A percentile compares a stretch with the other conserved stretches of the same genome.
These are phyloP conservation scores for Calonectria henricotiae DNA, from an alignment of 2,329 filamentous ascomycete species.

Conservation along the genomic window DNA sequence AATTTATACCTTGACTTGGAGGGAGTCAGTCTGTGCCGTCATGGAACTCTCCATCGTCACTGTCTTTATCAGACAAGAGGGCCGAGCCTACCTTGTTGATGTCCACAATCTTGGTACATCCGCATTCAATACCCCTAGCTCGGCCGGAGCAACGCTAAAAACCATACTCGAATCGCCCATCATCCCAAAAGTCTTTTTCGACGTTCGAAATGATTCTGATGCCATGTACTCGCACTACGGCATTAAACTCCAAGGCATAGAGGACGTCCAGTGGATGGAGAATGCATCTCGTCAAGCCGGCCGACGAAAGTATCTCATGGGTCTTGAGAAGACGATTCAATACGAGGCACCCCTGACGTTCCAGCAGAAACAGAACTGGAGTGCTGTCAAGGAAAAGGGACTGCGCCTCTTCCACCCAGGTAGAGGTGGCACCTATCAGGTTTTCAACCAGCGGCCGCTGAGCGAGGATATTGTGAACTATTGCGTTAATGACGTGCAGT, in stretches of 20 bases:
- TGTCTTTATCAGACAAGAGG: constrained; percentile 6
- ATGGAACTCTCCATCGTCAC: constrained; percentile 33
- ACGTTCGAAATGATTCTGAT: constrained; percentile 73
- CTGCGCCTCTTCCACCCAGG: constrained; percentile 60
- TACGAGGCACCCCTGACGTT: constrained; percentile 16
- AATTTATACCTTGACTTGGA: constrained; percentile 33
- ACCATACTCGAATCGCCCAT: constrained; percentile 20
- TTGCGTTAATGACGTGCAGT: constrained; percentile 64
- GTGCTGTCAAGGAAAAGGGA: constrained; percentile 58
- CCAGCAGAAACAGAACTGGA: constrained; percentile 49
- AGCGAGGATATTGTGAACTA: constrained; percentile 60
- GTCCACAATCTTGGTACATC: constrained; percentile 14
- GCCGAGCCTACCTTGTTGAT: constrained; percentile 31
- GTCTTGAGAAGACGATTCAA: constrained; percentile 26
- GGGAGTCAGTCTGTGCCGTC: constrained; percentile 18
- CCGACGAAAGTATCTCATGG: constrained; percentile 11
- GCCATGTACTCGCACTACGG: constrained; percentile 66
- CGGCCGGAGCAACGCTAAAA: constrained; percentile 21
- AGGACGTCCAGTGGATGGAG: constrained; percentile 74
- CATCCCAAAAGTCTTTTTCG: constrained; percentile 69
- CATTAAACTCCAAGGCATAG: constrained; percentile 62
- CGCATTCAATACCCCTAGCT: not conserved
- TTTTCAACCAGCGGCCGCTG: constrained; percentile 67
- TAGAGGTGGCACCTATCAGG: constrained; percentile 62
- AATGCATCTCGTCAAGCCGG: constrained; percentile 51